phyloP scores from a whole-genome alignment of 768 basidiomycete genomes.

The Dictyophora rubrovolvata region DNA sequence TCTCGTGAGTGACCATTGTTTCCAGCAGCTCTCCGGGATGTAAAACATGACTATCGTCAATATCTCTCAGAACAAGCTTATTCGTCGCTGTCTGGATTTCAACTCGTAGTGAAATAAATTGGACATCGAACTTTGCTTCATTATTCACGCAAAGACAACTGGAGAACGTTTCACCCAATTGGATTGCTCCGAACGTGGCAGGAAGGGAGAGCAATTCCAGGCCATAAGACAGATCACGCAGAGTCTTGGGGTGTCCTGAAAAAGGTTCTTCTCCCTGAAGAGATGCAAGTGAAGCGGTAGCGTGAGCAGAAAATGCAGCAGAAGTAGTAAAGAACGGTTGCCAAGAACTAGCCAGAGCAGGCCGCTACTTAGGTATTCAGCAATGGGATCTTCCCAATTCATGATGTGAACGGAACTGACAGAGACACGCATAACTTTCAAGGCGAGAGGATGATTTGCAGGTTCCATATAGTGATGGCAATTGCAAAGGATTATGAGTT shows the following conservation, averaged over 20 bases:
- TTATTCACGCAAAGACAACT: slow-evolving; percentile 78
- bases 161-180: slow-evolving; percentile 82
- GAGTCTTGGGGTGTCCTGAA: slow-evolving; percentile 69
- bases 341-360: slow-evolving; percentile 66
- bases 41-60: slow-evolving; percentile 47
- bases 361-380: slow-evolving; percentile 38
- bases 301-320: slow-evolving; percentile 71
- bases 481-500: slow-evolving; percentile 41
- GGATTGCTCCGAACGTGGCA: slow-evolving; percentile 74
- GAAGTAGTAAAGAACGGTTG: slow-evolving; percentile 82
- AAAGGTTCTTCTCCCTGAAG: slow-evolving; percentile 64
- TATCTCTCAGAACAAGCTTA: slow-evolving; percentile 53
- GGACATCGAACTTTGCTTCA: slow-evolving; percentile 52
- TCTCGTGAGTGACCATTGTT: slow-evolving; percentile 69
- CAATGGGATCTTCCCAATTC: slow-evolving; percentile 4
- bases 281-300: slow-evolving; percentile 67
- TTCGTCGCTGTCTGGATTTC: slow-evolving; percentile 79
- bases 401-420: slow-evolving; percentile 36
- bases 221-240: slow-evolving; percentile 70
- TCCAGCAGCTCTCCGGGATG: slow-evolving; percentile 52
- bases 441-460: slow-evolving; percentile 55
- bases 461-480: slow-evolving; percentile 44
- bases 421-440: slow-evolving; percentile 84
- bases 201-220: slow-evolving; percentile 76
- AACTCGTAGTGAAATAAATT: slow-evolving; percentile 54